Evolutionary conservation across 768 basidiomycete genomes (phyloP), one percentile per base, ranked within the genome.

Genomic region (Dacryopinax spathularia): DNA sequence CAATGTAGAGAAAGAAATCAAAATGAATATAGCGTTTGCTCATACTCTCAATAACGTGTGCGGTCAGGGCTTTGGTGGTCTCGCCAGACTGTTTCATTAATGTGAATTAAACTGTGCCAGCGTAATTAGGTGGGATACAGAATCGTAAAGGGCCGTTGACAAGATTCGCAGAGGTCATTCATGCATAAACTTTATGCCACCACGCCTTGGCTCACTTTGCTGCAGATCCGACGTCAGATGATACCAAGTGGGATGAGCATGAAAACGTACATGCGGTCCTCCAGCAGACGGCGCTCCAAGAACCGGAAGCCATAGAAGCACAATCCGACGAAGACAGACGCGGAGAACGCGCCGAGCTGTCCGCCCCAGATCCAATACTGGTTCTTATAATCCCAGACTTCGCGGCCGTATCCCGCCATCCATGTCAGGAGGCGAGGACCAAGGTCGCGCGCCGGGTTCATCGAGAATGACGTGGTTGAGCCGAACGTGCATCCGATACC

Each of bases 371-470:
- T 20, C 33, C 61, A 31, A 20, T 34, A 35, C 65, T 62, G 63
- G 34, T 61, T 65, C 33, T 61, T 41, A 61, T 62, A 65, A 31
- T 41, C 56, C 60, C 60, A 65, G 10, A 65, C 64, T 2, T 44
- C 64, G 12, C 41, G 33, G 1, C 64, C 64, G 44, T 65, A 65
- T 2, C 56, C 43, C 56, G 56, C 34, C 56, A 60, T 56, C 18
- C 16, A 43, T 15, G 43, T 63, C n/a, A 56, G 29, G 2, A 63
- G 31, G 22, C 56, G 27, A 7, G 41, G 56, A 22, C 65, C 62
- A 15, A 65, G 37, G 25, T 65, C 62, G 22, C 65, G 31, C 1
- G 65, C 65, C 1, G 65, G 65, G 56, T 65, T 65, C 34, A 65
- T 60, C 6, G 44, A 60, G 48, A 35, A 60, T 22, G 34, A 56